phyloP scores from a whole-genome alignment of 805 yeast genomes.

The Candida germanica region DNA sequence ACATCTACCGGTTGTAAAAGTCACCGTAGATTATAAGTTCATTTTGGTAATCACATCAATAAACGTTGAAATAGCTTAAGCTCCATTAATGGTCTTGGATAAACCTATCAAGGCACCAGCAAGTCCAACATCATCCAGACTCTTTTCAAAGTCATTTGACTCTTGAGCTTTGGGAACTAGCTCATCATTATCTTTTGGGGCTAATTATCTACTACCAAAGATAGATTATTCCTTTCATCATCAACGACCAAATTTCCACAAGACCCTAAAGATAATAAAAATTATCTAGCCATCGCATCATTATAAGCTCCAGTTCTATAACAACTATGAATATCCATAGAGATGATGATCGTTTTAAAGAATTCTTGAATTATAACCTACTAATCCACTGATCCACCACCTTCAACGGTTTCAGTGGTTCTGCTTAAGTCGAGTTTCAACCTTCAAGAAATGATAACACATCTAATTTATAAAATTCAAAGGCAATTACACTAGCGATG shows the following conservation, averaged over 20 bases:
- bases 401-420: conserved; percentile 97
- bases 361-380: conserved; percentile 84
- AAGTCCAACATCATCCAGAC: conserved; percentile 86
- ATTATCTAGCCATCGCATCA: conserved; percentile 96
- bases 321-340: conserved; percentile 95
- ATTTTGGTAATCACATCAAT: conserved; percentile 94
- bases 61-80: conserved; percentile 90
- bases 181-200: conserved; percentile 78
- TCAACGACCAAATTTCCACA: conserved; percentile 88
- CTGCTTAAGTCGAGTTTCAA: no score
- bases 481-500: no score
- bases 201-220: conserved; percentile 87
- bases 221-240: conserved; percentile 94
- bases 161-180: conserved; percentile 63
- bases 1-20: conserved; percentile 98
- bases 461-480: no score
- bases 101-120: conserved; percentile 86
- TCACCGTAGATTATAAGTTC: conserved; percentile 79
- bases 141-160: conserved; percentile 65
- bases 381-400: conserved; percentile 95
- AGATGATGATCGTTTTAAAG: conserved; percentile 92
- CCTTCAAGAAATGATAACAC: no score
- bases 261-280: conserved; percentile 82
- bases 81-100: conserved; percentile 90
- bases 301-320: conserved; percentile 97